Percentiles rank a stretch among this genome's conserved stretches.
Evolutionary conservation across 192 early-diverging fungal genomes (phyloP).

Genomic region (Radiomyces spectabilis): DNA sequence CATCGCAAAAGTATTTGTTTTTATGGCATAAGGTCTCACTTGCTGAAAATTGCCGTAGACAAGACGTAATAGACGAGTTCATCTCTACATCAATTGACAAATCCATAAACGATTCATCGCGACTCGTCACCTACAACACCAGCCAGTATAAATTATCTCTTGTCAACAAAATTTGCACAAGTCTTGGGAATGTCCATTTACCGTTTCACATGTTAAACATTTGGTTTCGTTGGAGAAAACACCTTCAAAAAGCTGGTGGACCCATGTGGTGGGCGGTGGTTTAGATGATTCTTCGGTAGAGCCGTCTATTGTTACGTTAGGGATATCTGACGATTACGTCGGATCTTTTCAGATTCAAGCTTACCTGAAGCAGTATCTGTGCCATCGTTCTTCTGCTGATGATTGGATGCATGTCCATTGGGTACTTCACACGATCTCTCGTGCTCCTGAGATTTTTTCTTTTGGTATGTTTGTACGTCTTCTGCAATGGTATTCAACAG

Average conservation of each 20-base stretch:
- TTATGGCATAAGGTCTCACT: slow-evolving; percentile 92
- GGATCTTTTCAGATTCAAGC: background rate
- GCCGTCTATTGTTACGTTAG: too few relatives aligned
- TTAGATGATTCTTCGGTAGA: too few relatives aligned
- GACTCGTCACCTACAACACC: slow-evolving; percentile 62
- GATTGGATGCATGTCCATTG: background rate
- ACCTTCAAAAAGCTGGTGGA: slow-evolving; percentile 95
- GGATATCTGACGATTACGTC: background rate
- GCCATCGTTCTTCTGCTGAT: background rate
- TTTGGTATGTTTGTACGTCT: slow-evolving; percentile 60
- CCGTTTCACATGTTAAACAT: slow-evolving; percentile 94
- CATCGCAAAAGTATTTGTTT: slow-evolving; percentile 98
- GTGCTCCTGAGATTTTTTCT: slow-evolving; percentile 33
- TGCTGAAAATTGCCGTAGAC: slow-evolving; percentile 93
- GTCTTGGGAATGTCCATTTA: slow-evolving; percentile 20
- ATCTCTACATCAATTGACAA: slow-evolving; percentile 95
- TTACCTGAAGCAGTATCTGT: background rate
- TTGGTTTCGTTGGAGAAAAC: slow-evolving; percentile 93
- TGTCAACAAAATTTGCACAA: background rate
- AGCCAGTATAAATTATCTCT: background rate
- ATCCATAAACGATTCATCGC: slow-evolving; percentile 94
- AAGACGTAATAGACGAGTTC: slow-evolving; percentile 89
- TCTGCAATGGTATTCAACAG: slow-evolving; percentile 89
- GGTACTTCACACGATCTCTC: slow-evolving; percentile 11
- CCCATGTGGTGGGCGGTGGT: slow-evolving; percentile 66